These are phyloP conservation scores for Aristolochia contorta DNA, from an alignment of 164 flowering plant species.

Conservation along the genomic window DNA sequence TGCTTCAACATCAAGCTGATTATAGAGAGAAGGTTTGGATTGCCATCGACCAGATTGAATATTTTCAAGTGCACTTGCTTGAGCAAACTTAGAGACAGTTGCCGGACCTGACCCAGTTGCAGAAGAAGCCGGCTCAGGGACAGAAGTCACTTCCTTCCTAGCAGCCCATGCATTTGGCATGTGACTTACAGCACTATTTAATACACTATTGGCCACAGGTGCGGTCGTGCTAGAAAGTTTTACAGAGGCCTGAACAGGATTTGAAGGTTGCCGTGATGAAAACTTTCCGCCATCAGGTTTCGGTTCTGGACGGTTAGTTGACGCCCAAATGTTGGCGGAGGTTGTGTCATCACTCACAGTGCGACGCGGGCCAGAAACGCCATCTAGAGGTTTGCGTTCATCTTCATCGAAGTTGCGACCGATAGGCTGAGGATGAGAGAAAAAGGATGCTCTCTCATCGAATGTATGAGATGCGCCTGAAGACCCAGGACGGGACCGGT, in stretches of 20 bases:
- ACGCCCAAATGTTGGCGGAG: conserved; percentile 8
- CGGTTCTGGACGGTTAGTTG: conserved; percentile 22
- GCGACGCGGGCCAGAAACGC: conserved; percentile 41
- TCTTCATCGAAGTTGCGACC: conserved; percentile 94
- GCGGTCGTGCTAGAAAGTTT: too few relatives aligned
- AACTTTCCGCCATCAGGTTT: conserved; percentile 29
- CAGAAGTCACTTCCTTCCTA: conserved; percentile 44
- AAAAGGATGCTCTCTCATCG: conserved; percentile 65
- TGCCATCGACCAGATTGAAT: conserved; percentile 92
- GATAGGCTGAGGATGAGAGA: conserved; percentile 33
- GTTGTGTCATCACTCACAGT: conserved; percentile 54
- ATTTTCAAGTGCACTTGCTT: conserved; percentile 91
- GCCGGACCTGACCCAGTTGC: conserved; percentile 33
- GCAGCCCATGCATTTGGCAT: conserved; percentile 65
- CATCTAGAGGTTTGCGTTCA: conserved; percentile 89
- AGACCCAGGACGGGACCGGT: conserved; percentile 56
- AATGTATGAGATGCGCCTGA: conserved; percentile 49
- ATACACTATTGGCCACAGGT: too few relatives aligned
- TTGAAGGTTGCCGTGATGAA: conserved; percentile 15
- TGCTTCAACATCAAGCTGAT: conserved; percentile 40
- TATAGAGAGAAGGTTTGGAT: conserved; percentile 28
- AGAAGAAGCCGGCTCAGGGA: conserved; percentile 24
- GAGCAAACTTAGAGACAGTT: conserved; percentile 55
- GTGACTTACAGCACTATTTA: too few relatives aligned
- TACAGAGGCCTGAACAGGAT: conserved; percentile 13